phyloP scores from a whole-genome alignment of 108 stramenopile species.

The Aurantiochytrium sp. region DNA sequence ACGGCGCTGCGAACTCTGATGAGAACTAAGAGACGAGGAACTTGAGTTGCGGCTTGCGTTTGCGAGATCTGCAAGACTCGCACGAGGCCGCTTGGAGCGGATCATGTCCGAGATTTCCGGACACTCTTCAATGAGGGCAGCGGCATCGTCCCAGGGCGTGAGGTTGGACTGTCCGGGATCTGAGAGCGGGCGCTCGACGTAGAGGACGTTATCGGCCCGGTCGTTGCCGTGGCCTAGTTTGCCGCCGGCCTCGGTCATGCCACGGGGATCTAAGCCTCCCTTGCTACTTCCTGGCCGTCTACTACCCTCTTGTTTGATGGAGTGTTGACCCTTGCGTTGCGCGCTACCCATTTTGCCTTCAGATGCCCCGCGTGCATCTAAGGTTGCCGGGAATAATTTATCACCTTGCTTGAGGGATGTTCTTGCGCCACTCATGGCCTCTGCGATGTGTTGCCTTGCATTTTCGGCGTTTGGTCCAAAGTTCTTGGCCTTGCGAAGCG shows the following conservation, averaged over 20 bases:
- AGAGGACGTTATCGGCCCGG: neutral
- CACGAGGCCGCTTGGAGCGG: neutral
- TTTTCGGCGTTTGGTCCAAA: too few species aligned
- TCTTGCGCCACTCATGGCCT: too few species aligned
- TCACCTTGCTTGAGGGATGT: too few species aligned
- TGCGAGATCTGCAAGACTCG: neutral
- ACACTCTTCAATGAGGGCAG: neutral
- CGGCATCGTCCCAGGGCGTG: neutral
- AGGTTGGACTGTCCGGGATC: neutral
- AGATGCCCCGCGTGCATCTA: too few species aligned
- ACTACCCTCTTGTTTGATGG: neutral
- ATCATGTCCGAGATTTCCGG: neutral
- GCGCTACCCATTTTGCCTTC: too few species aligned
- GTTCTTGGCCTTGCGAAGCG: too few species aligned
- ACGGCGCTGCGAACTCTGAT: neutral
- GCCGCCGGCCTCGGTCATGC: neutral
- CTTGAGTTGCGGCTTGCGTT: neutral
- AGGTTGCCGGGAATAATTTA: too few species aligned
- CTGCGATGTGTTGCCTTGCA: too few species aligned
- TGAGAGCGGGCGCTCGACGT: neutral
- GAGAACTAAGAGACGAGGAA: neutral
- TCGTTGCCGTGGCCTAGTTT: neutral
- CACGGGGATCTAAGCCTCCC: neutral
- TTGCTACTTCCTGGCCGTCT: neutral
- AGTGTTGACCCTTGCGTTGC: too few species aligned